phyloP scores from a whole-genome alignment of 1,139 yeast species.

The Candida sp. region DNA sequence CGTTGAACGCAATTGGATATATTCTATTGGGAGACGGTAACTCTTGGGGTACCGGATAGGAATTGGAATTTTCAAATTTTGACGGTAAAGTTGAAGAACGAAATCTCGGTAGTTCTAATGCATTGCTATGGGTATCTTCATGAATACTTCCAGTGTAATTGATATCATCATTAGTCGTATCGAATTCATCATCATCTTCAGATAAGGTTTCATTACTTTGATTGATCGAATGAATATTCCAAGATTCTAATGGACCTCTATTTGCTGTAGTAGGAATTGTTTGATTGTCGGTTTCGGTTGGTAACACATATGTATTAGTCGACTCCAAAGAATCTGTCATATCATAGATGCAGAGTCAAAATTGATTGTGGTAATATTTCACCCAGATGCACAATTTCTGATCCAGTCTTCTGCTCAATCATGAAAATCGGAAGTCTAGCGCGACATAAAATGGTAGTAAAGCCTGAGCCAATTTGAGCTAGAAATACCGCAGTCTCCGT shows the following conservation, averaged over 20 bases:
- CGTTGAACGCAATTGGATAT: neutral
- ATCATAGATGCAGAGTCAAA: neutral
- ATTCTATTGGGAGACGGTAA: neutral
- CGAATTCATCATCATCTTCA: neutral
- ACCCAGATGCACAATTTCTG: neutral
- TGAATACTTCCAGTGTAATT: neutral
- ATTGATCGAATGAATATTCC: conserved; percentile 3
- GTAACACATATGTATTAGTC: neutral
- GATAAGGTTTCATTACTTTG: neutral
- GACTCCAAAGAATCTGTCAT: neutral
- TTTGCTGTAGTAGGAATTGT: neutral
- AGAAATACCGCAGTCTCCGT: no score
- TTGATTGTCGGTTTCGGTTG: neutral
- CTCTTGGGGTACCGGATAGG: neutral
- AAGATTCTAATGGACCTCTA: neutral
- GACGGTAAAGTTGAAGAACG: neutral
- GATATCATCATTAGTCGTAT: neutral
- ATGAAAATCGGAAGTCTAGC: no score
- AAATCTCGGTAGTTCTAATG: neutral
- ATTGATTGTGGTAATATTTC: neutral
- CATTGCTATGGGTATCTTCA: neutral
- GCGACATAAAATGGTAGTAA: no score
- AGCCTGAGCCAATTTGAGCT: no score
- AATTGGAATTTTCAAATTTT: neutral
- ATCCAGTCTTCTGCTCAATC: no score